These are phyloP conservation scores for Quercus alba DNA, from an alignment of 306 rosid genomes.

Conservation along the genomic window DNA sequence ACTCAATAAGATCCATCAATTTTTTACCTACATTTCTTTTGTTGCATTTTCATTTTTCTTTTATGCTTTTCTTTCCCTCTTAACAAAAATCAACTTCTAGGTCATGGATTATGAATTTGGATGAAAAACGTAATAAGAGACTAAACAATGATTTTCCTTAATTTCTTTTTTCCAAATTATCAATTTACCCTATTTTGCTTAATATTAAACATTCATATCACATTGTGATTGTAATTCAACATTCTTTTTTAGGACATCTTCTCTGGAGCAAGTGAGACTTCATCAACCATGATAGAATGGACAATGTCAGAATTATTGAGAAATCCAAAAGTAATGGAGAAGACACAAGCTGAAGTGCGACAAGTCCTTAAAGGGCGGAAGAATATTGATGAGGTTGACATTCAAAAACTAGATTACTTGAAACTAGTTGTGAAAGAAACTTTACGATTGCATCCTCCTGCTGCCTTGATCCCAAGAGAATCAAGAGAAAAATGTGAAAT, in stretches of 20 bases:
- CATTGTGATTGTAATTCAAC: not conserved
- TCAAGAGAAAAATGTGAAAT: conserved; percentile 23
- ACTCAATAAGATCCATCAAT: not conserved
- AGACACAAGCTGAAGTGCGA: conserved; percentile 30
- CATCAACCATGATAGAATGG: conserved; percentile 9
- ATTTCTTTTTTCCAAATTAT: too few species aligned
- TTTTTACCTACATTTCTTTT: too few species aligned
- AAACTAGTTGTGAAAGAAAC: conserved; percentile 35
- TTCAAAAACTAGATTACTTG: conserved; percentile 29
- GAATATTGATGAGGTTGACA: conserved; percentile 10
- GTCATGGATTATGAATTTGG: too few species aligned
- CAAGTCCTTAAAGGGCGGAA: not conserved
- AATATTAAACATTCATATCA: not conserved
- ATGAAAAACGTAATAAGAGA: too few species aligned
- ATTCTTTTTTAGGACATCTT: not conserved
- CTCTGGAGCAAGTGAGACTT: conserved; percentile 10
- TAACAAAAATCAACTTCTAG: too few species aligned
- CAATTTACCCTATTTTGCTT: not conserved
- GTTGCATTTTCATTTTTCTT: too few species aligned
- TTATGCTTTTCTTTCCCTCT: too few species aligned
- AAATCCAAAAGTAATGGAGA: conserved; percentile 23
- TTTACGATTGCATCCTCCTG: conserved; percentile 33
- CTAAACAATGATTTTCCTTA: too few species aligned
- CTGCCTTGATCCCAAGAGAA: conserved; percentile 25
- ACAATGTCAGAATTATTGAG: conserved; percentile 19